Base-by-base conservation (phyloP, 768 basidiomycete species). In the Rhizopogon salebrosus region DNA sequence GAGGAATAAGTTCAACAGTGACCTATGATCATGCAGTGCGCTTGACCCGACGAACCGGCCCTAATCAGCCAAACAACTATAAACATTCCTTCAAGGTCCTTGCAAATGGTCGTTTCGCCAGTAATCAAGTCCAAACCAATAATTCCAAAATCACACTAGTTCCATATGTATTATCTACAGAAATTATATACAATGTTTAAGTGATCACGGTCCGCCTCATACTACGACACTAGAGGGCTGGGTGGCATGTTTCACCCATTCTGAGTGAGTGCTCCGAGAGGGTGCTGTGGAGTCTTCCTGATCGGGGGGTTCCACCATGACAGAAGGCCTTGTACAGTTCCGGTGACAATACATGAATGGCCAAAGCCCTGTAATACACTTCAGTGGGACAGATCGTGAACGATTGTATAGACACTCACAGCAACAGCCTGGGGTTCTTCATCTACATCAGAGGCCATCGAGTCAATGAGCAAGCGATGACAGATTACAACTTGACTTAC, bases 221-320 rank as follows among this genome's bases (percentile, higher is more conserved):
- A n/a, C n/a, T n/a, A n/a, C n/a, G n/a, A n/a, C n/a, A n/a, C n/a
- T n/a, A n/a, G n/a, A 49, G 35, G 49, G 24, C 24, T 38, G 38
- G n/a, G 23, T 48, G 48, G 41, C 27, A 35, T 52, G 41, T 46
- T 49, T 51, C 42, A 35, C 51, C 45, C 24, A 16, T 23, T 29
- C n/a, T 46, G 45, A 46, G 45, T 22, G 22, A 46, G 31, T 46
- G 31, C 22, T 20, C 31, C 29, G 5, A 34, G 22, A 23, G 45
- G 31, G 45, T 22, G 23, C 22, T 16, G 1, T 23, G 9, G 16
- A 8, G 31, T 46, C 45, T 34, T 46, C 31, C 45, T 27, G 45
- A 46, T 46, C 54, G 70, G 66, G 9, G 66, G 65, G 49, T 57
- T 72, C 82, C 82, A 85, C 84, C 84, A 85, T 22, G 72, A 73